Evolutionary conservation across 257 asterid genomes (phyloP), one percentile per base, ranked within the genome.

Genomic region (Eustoma russellianum): DNA sequence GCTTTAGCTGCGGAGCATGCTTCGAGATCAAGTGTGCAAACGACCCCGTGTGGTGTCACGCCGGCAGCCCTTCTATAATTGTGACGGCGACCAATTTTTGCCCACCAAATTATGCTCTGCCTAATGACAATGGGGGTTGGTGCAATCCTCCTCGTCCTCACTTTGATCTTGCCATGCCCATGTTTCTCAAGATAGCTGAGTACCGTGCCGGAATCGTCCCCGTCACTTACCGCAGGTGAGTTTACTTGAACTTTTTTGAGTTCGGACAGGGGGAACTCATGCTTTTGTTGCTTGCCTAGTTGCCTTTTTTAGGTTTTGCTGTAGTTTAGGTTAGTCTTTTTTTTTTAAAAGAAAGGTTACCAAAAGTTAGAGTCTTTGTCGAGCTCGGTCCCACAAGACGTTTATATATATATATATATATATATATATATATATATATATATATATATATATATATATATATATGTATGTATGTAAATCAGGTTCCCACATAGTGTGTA

Each of bases 181-280:
- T 88, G 97, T 88, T 88, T 71, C 90, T 85, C 46, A 83, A 71
- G 68, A 80, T 88, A 61, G 97, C 97, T 2, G 80, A 82, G 74
- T 88, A 88, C 67, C 82, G 84, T 13, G 97, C 95, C 74, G 97
- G 97, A 50, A 88, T 88, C 52, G 97, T 88, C 5, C 97, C 97
- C 10, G 92, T 88, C 17, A 69, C 17, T 24, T 85, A 55, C 69
- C 93, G 95, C 61, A 66, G 97, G 97, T 85, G 46, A 45, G 43
- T 38, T 38, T 38, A 4, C 12, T 13, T 46, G 17, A 7, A 45
- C 17, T 41, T 4, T n/a, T 2, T 33, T 24, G 7, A 49, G 17
- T 33, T 17, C 13, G 6, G 33, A 1, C 3, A 24, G 30, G n/a
- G n/a, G n/a, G n/a, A n/a, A n/a, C n/a, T 16, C n/a, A 5, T 1